phyloP scores from a whole-genome alignment of 805 yeast species.

The Tetrapisispora phaffii region DNA sequence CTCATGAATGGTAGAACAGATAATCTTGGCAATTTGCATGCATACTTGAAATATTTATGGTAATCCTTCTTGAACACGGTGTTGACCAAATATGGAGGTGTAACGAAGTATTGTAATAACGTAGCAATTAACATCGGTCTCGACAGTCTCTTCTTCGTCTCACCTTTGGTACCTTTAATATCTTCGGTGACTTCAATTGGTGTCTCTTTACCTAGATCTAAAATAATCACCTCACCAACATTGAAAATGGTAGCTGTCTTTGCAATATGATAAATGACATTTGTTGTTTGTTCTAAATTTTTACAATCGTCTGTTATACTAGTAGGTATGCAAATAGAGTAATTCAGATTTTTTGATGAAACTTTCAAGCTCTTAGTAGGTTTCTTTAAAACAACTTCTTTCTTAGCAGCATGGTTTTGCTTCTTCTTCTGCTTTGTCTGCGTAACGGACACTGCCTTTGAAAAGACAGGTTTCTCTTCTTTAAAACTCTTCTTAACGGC shows the following conservation, averaged over 20 bases:
- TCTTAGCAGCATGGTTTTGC: not conserved
- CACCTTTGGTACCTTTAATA: slow-evolving; percentile 6
- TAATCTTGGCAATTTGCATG: slow-evolving; percentile 60
- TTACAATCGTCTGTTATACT: slow-evolving; percentile 50
- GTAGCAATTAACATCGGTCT: slow-evolving; percentile 51
- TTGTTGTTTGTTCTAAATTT: slow-evolving; percentile 65
- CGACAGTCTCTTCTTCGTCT: slow-evolving; percentile 14
- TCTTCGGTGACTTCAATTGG: slow-evolving; percentile 1
- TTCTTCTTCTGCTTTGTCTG: not conserved
- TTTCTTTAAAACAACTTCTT: slow-evolving; percentile 5
- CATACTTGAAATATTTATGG: slow-evolving; percentile 45
- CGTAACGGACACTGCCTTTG: not conserved
- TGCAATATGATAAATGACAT: slow-evolving; percentile 68
- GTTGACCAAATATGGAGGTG: slow-evolving; percentile 72
- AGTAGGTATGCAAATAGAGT: slow-evolving; percentile 67
- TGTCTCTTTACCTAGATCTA: slow-evolving; percentile 38
- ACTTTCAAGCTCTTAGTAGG: slow-evolving; percentile 14
- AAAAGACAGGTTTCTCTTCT: not conserved
- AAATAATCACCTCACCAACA: slow-evolving; percentile 64
- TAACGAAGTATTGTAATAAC: slow-evolving; percentile 67
- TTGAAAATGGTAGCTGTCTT: slow-evolving; percentile 59
- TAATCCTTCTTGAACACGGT: slow-evolving; percentile 46
- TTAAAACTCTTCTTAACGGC: not conserved
- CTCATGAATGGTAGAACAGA: slow-evolving; percentile 69
- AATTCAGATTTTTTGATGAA: slow-evolving; percentile 24